Base-by-base conservation (phyloP, 2,329 filamentous ascomycete genomes). In the Epicoccum nigrum region DNA sequence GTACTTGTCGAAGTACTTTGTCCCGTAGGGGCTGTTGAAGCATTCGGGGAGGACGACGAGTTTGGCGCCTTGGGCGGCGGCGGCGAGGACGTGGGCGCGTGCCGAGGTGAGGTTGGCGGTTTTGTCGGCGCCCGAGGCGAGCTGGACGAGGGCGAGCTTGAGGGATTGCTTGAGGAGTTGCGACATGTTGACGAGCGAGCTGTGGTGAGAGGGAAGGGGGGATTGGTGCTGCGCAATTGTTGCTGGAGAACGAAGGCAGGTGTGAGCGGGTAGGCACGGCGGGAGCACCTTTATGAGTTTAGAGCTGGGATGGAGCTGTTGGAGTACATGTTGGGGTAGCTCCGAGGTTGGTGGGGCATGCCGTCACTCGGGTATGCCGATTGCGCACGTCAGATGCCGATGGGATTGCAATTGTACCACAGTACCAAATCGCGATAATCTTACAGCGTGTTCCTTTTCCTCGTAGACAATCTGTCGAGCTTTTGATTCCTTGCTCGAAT, bases 11-110 rank as follows among this genome's bases (percentile, higher is more conserved):
- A 99, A 99, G 80, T 87, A 92, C 68, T 91, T 82, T 60, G 86
- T 92, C 61, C 94, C 94, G 76, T 99, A 99, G 7, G 94, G 94
- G 33, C 90, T 95, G 80, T 99, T 99, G 85, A 99, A 99, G 81
- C 94, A 99, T 79, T 99, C 94, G 28, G 94, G 94, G 15, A 99
- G 84, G 27, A 97, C 91, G 59, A 97, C 87, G 53, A 99, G 86
- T 50, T 89, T 86, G 54, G 93, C 91, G 61, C 93, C 93, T 9
- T 47, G 78, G 20, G 79, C 74, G 19, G 91, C 87, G 4, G 94
- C 93, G 72, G 91, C 86, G 56, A 91, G 83, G 51, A 97, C 92
- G 71, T 94, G 92, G 34, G 82, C 80, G 50, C 89, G 87, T 11
- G 94, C 93, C 71, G 87, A 87, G 17, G 81, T 71, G 57, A 99